phyloP scores from a whole-genome alignment of 257 asterid genomes.

The Rhazya stricta region DNA sequence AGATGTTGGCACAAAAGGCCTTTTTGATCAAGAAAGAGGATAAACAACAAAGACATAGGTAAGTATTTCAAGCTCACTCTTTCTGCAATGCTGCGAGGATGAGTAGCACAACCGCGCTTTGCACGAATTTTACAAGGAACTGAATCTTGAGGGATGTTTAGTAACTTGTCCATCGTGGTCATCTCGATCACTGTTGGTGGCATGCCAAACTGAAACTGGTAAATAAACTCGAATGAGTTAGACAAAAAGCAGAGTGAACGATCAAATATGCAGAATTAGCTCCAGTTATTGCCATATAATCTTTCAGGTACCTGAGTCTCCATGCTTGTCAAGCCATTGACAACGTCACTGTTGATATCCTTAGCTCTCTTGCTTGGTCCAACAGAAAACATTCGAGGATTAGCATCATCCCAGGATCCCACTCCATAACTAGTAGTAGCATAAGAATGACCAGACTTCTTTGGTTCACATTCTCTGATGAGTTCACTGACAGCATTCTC shows the following conservation, averaged over 20 bases:
- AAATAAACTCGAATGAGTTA: not conserved
- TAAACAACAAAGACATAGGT: not conserved
- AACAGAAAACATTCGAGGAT: conserved; percentile 47
- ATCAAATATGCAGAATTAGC: not conserved
- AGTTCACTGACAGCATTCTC: conserved; percentile 23
- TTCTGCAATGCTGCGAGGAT: conserved; percentile 96
- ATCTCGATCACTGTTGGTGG: conserved; percentile 57
- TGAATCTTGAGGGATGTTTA: conserved; percentile 74
- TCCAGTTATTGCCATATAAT: not conserved
- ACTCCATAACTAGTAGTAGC: conserved; percentile 34
- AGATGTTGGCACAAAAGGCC: too few species aligned
- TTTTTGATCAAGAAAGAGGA: too few species aligned
- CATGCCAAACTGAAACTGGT: conserved; percentile 70
- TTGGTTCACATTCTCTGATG: conserved; percentile 22
- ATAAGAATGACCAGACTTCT: conserved; percentile 35
- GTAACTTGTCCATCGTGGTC: conserved; percentile 59
- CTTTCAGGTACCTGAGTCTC: conserved; percentile 60
- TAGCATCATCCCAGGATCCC: conserved; percentile 53
- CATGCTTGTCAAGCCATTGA: conserved; percentile 28
- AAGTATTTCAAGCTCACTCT: conserved; percentile 35
- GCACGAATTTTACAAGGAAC: conserved; percentile 90
- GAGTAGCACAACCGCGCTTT: conserved; percentile 89
- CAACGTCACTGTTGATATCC: conserved; percentile 20
- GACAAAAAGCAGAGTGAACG: not conserved
- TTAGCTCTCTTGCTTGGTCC: conserved; percentile 40